These are phyloP conservation scores for Apiotrichum domesticum DNA, from an alignment of 1,284 basidiomycete genomes.

Conservation along the genomic window DNA sequence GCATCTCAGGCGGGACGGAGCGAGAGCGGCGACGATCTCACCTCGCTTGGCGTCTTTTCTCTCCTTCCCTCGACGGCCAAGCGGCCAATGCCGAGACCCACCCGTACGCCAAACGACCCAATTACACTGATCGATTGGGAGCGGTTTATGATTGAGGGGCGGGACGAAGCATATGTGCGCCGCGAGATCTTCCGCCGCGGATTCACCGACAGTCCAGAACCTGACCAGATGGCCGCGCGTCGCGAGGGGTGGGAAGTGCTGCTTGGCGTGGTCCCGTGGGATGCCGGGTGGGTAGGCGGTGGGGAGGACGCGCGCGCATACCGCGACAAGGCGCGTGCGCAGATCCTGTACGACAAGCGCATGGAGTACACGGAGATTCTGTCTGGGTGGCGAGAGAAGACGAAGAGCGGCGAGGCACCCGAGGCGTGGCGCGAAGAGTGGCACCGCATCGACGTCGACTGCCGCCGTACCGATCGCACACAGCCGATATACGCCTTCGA, in stretches of 20 bases:
- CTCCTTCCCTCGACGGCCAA: constrained; percentile 52
- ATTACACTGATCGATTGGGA: constrained; percentile 40
- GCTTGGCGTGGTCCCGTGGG: constrained; percentile 77
- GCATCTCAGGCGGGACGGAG: constrained; percentile 29
- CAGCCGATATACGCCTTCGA: constrained; percentile 72
- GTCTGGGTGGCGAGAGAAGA: constrained; percentile 60
- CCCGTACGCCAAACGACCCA: constrained; percentile 41
- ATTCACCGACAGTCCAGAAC: constrained; percentile 64
- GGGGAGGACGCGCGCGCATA: constrained; percentile 21
- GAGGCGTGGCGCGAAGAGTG: constrained; percentile 47
- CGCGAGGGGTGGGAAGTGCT: constrained; percentile 83
- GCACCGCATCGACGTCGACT: constrained; percentile 63
- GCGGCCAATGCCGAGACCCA: constrained; percentile 34
- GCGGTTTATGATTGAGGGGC: constrained; percentile 33
- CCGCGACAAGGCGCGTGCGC: constrained; percentile 45
- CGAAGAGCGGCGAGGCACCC: constrained; percentile 27
- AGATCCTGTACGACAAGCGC: constrained; percentile 60
- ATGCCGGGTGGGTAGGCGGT: constrained; percentile 49
- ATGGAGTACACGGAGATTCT: constrained; percentile 64
- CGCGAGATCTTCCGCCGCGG: constrained; percentile 48
- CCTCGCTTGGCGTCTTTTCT: constrained; percentile 83
- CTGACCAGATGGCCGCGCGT: constrained; percentile 64
- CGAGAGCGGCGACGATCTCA: constrained; percentile 53
- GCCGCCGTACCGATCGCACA: constrained; percentile 88
- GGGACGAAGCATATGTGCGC: constrained; percentile 39